Conservation (phyloP, 2,329 filamentous ascomycete species). For the Ophiostoma perfectum region DNA sequence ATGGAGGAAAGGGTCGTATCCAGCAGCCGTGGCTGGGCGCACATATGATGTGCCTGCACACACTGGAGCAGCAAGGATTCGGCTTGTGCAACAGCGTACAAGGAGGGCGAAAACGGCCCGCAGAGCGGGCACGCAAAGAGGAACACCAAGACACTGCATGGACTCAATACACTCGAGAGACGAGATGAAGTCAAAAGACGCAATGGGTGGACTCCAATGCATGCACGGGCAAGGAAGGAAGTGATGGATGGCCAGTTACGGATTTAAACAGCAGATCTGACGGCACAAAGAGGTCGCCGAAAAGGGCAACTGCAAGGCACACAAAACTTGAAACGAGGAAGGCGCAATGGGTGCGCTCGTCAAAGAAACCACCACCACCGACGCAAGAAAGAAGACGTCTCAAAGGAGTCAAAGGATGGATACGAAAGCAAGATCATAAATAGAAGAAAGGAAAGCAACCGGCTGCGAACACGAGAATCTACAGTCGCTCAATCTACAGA, state of each 20-base stretch:
- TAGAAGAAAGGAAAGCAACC: constrained; percentile 6
- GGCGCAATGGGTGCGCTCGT: background rate
- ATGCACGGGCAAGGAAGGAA: background rate
- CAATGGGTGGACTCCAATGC: too few relatives aligned
- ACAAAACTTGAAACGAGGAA: constrained; percentile 15
- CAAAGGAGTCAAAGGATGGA: background rate
- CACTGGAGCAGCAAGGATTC: background rate
- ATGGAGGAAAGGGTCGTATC: background rate
- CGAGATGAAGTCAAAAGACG: constrained; percentile 8
- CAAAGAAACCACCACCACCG: background rate
- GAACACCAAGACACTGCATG: background rate
- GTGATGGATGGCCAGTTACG: background rate
- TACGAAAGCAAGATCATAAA: background rate
- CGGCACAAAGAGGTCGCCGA: background rate
- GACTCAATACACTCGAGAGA: background rate
- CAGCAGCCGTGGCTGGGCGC: background rate
- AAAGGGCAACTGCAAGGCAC: constrained; percentile 13
- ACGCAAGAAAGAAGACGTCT: background rate
- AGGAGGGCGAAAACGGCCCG: background rate
- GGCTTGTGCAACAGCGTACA: background rate
- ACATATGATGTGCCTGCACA: background rate
- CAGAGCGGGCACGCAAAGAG: background rate
- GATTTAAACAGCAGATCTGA: too few relatives aligned
- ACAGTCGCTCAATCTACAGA: background rate
- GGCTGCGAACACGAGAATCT: constrained; percentile 1